phyloP scores from a whole-genome alignment of 2,329 filamentous ascomycete genomes.

The Botrytis cinerea region DNA sequence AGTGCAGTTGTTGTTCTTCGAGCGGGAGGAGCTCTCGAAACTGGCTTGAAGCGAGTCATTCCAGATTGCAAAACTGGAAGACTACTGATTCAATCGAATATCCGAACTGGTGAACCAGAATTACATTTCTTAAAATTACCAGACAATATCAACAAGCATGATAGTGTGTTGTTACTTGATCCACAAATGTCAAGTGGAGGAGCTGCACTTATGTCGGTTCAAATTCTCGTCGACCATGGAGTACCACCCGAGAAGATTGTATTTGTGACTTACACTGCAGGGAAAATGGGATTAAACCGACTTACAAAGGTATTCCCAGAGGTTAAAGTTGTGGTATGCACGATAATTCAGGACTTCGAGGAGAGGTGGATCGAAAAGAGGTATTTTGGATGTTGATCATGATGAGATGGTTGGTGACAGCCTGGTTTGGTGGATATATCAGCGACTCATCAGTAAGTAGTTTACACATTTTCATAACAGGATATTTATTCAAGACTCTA shows the following conservation, averaged over 20 bases:
- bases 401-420: background rate
- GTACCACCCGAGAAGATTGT: constrained; percentile 83
- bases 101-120: constrained; percentile 84
- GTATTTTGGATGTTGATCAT: constrained; percentile 78
- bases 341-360: constrained; percentile 78
- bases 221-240: constrained; percentile 93
- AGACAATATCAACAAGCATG: constrained; percentile 69
- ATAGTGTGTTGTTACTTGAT: constrained; percentile 83
- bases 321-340: constrained; percentile 82
- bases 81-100: constrained; percentile 86
- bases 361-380: constrained; percentile 86
- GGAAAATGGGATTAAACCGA: constrained; percentile 78
- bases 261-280: constrained; percentile 89
- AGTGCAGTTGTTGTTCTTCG: constrained; percentile 87
- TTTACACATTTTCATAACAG: background rate
- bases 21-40: constrained; percentile 85
- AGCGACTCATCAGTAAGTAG: background rate
- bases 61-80: constrained; percentile 90
- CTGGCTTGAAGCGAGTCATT: constrained; percentile 83
- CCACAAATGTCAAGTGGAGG: constrained; percentile 94
- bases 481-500: background rate
- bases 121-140: constrained; percentile 86
- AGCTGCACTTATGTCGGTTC: constrained; percentile 85
- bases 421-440: too few relatives aligned
- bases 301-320: constrained; percentile 86